Conservation (phyloP, 345 rosid species). For the Acer negundo region DNA sequence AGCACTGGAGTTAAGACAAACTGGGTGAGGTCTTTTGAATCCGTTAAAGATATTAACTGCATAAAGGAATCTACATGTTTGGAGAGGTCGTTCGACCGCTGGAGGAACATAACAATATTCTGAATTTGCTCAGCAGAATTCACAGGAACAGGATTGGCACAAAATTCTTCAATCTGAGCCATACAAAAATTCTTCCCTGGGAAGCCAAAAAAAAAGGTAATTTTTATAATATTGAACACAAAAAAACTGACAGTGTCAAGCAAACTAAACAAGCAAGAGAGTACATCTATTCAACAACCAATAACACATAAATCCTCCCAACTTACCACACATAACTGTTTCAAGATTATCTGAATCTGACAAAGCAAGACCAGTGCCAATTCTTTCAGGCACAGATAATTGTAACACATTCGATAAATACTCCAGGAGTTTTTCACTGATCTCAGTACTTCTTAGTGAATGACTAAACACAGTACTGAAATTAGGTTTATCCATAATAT, state of each 20-base stretch:
- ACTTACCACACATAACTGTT: slow-evolving; percentile 53
- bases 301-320: slow-evolving; percentile 7
- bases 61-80: slow-evolving; percentile 67
- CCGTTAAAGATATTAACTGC: slow-evolving; percentile 66
- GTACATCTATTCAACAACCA: background rate
- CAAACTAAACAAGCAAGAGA: slow-evolving; percentile 2
- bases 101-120: slow-evolving; percentile 70
- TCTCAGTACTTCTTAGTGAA: slow-evolving; percentile 45
- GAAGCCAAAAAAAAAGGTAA: slow-evolving; percentile 14
- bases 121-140: slow-evolving; percentile 74
- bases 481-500: slow-evolving; percentile 55
- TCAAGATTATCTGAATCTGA: slow-evolving; percentile 60
- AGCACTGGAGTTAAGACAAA: slow-evolving; percentile 64
- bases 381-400: slow-evolving; percentile 67
- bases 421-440: slow-evolving; percentile 50
- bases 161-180: slow-evolving; percentile 64
- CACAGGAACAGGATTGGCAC: slow-evolving; percentile 46
- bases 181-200: slow-evolving; percentile 73
- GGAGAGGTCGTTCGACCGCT: slow-evolving; percentile 67
- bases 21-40: slow-evolving; percentile 48
- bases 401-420: slow-evolving; percentile 44
- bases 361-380: slow-evolving; percentile 72
- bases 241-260: background rate
- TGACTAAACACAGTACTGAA: slow-evolving; percentile 62
- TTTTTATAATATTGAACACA: background rate